A percentile compares a stretch with the other conserved stretches of the same genome.
Conservation (phyloP, 768 basidiomycete species). For the Boletales sp. region DNA sequence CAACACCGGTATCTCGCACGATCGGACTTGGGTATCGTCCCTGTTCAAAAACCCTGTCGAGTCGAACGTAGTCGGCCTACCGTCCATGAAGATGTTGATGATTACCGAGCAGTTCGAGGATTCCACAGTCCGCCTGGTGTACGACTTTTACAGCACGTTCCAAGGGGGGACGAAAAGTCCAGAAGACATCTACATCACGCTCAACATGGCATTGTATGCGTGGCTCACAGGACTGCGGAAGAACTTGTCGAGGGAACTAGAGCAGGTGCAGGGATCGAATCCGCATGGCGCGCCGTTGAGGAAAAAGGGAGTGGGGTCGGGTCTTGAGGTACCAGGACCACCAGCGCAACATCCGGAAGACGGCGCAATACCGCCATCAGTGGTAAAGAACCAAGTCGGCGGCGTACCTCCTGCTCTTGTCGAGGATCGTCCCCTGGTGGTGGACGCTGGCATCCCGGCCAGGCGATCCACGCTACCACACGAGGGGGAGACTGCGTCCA, state of each 20-base stretch:
- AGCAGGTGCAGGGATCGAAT: slow-evolving; percentile 57
- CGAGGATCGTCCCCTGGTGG: slow-evolving; percentile 7
- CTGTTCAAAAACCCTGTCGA: slow-evolving; percentile 61
- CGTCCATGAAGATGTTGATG: slow-evolving; percentile 83
- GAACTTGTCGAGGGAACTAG: slow-evolving; percentile 72
- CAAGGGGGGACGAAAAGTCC: slow-evolving; percentile 50
- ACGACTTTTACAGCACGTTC: slow-evolving; percentile 74
- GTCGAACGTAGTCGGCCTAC: slow-evolving; percentile 75
- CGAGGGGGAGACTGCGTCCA: slow-evolving; percentile 9
- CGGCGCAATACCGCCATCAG: not conserved
- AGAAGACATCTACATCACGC: slow-evolving; percentile 81
- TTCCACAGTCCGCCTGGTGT: slow-evolving; percentile 42
- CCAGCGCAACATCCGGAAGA: slow-evolving; percentile 9
- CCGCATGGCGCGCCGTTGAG: slow-evolving; percentile 28
- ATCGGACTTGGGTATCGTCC: slow-evolving; percentile 54
- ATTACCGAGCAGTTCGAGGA: slow-evolving; percentile 58
- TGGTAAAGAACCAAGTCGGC: slow-evolving; percentile 9
- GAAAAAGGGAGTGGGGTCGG: slow-evolving; percentile 33
- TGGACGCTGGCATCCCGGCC: slow-evolving; percentile 1
- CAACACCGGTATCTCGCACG: slow-evolving; percentile 38
- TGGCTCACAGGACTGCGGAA: slow-evolving; percentile 79
- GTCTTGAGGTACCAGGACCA: slow-evolving; percentile 10
- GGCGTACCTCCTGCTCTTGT: not conserved
- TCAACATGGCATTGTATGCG: slow-evolving; percentile 78
- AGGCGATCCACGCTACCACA: slow-evolving; percentile 17